Conservation (phyloP, 768 basidiomycete genomes). For the Cystofilobasidium capitatum region DNA sequence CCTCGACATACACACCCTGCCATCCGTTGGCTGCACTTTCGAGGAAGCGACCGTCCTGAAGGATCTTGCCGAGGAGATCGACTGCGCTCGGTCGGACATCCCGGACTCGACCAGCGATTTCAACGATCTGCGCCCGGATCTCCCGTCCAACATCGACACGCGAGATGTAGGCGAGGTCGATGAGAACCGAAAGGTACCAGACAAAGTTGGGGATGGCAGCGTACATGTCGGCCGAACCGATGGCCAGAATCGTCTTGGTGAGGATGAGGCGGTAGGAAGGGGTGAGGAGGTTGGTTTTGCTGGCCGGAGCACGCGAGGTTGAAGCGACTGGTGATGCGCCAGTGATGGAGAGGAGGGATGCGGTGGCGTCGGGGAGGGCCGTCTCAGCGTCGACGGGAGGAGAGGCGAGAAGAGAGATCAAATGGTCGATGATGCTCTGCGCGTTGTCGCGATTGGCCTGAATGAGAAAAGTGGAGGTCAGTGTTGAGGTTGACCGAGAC, state of each 20-base stretch:
- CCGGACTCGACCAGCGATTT: conserved; percentile 58
- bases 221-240: conserved; percentile 74
- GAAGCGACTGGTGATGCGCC: background rate
- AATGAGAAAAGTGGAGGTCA: conserved; percentile 9
- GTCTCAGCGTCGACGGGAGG: conserved; percentile 43
- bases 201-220: conserved; percentile 85
- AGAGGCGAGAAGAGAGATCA: conserved; percentile 61
- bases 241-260: conserved; percentile 69
- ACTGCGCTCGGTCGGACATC: conserved; percentile 70
- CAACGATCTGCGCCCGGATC: conserved; percentile 74
- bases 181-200: conserved; percentile 91
- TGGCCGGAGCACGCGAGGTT: conserved; percentile 44
- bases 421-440: conserved; percentile 79
- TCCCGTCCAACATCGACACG: conserved; percentile 65
- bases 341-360: conserved; percentile 24
- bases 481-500: background rate
- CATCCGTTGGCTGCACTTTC: conserved; percentile 45
- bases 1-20: conserved; percentile 42
- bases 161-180: conserved; percentile 82
- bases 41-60: conserved; percentile 68
- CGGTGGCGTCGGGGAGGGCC: conserved; percentile 21
- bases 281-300: conserved; percentile 49
- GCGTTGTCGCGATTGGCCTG: conserved; percentile 76
- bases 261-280: conserved; percentile 78
- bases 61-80: conserved; percentile 66